Evolutionary conservation across 352 stramenopile genomes (phyloP), one percentile per base, ranked within the genome.

Genomic region (Globisporangium echinulatum): DNA sequence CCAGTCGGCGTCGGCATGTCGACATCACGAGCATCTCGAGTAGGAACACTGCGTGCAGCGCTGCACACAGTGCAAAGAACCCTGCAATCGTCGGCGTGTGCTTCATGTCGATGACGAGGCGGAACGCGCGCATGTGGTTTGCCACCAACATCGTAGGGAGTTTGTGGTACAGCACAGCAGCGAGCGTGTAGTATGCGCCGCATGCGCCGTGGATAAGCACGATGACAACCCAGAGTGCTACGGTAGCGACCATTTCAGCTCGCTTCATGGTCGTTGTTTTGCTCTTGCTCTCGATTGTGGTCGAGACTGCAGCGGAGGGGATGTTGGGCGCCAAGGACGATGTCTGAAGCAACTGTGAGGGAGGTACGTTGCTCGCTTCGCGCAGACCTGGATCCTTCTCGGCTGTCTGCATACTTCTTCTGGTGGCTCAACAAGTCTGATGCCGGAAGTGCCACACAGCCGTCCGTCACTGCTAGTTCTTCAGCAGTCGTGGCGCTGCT

Each of bases 71-170:
- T 11, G 46, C 49, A 46, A 72, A 59, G 19, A 63, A 64, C 4
- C 33, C 44, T 0, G 49, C 59, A 10, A 65, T 60, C n/a, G 56
- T 14, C 2, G 61, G 53, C 13, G 63, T 72, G 58, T 66, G 56
- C 5, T n/a, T 60, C 48, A 58, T 58, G 40, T 63, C 38, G 52
- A 70, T 66, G 10, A 53, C 61, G 6, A 75, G 50, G 17, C 62
- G 7, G 19, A 46, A 52, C 19, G 49, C 49, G 9, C 13, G n/a
- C 38, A 62, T 25, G 19, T 56, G 15, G 1, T 42, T 44, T 15
- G 42, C 51, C 39, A 62, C 7, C 4, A 52, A 2, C 5, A 39
- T 62, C 10, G 0, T 38, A 5, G 49, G 57, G 39, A 62, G 39
- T 11, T 14, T 44, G 40, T 43, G 15, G 50, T 63, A 63, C 19